Evolutionary conservation across 1,284 basidiomycete genomes (phyloP), one percentile per base, ranked within the genome.

Genomic region (Cystobasidium pallidum): DNA sequence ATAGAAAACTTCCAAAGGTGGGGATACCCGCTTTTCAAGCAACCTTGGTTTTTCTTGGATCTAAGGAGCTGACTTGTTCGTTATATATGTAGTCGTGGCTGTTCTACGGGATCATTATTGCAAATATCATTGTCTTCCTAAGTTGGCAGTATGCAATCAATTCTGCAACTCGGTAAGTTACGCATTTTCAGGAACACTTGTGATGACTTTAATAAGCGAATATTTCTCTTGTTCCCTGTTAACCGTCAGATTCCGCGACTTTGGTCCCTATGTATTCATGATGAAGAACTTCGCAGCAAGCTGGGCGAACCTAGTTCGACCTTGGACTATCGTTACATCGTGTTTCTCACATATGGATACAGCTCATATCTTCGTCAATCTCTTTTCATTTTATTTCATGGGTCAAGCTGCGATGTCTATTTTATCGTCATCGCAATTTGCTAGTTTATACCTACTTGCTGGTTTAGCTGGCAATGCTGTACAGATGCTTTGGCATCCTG

Each of bases 361-460:
- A n/a, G 15, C 32, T 24, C 68, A 71, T 47, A 71, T 71, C 26
- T 52, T 63, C 30, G 68, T 63, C 4, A 71, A 71, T 47, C 34
- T 71, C 21, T 43, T 71, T 19, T 59, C 68, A 2, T 71, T 71
- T 49, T 71, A 63, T 49, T 71, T 71, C 39, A 71, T 71, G 68
- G 68, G 68, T 47, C 30, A 64, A 41, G 58, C 68, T 51, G 61
- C 68, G 11, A 32, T 71, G 30, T 30, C 59, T 2, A 64, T 64
- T 28, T 32, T 71, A 21, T 36, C 59, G 24, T 55, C 61, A 26
- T 63, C 59, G 13, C 68, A 64, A 63, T 57, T 58, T 26, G 34
- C 51, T 34, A 49, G 47, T 30, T 52, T 71, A 3, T 71, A 71
- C 34, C 17, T 71, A 21, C 17, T 71, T 26, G 58, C 68, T n/a